phyloP scores from a whole-genome alignment of 768 basidiomycete species.

The Agaricus blazei region DNA sequence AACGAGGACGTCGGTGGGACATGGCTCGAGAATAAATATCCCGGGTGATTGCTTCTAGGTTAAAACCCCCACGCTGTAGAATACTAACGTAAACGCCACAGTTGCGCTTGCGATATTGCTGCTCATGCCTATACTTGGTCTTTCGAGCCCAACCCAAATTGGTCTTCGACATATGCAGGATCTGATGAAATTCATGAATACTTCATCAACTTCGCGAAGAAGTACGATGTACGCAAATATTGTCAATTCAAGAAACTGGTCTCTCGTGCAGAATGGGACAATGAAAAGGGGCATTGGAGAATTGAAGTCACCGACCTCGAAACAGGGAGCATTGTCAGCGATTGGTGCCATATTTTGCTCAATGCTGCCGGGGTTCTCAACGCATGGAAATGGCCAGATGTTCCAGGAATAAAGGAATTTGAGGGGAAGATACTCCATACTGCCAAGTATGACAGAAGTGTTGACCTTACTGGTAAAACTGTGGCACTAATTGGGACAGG shows the following conservation, averaged over 20 bases:
- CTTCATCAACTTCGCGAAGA: constrained; percentile 22
- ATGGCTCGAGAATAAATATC: constrained; percentile 32
- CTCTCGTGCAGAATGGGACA: constrained; percentile 25
- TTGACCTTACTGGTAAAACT: constrained; percentile 28
- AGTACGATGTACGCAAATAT: constrained; percentile 27
- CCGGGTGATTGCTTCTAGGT: constrained; percentile 18
- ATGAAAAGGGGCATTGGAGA: constrained; percentile 21
- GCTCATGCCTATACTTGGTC: constrained; percentile 28
- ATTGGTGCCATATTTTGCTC: constrained; percentile 28
- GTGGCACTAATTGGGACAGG: constrained; percentile 35
- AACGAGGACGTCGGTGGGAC: constrained; percentile 24
- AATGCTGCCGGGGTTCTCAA: constrained; percentile 30
- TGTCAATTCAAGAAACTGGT: constrained; percentile 23
- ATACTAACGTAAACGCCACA: neutral
- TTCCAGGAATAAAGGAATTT: constrained; percentile 24
- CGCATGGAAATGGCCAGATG: constrained; percentile 34
- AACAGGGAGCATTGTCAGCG: constrained; percentile 14
- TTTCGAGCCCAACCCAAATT: constrained; percentile 27
- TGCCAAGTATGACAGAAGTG: constrained; percentile 19
- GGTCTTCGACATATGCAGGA: constrained; percentile 27
- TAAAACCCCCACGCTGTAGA: neutral
- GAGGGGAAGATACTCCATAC: constrained; percentile 24
- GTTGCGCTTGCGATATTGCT: constrained; percentile 28
- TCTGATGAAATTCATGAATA: constrained; percentile 25
- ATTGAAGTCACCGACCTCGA: constrained; percentile 19